phyloP scores from a whole-genome alignment of 148 eudicot species.

The Selenicereus undatus region DNA sequence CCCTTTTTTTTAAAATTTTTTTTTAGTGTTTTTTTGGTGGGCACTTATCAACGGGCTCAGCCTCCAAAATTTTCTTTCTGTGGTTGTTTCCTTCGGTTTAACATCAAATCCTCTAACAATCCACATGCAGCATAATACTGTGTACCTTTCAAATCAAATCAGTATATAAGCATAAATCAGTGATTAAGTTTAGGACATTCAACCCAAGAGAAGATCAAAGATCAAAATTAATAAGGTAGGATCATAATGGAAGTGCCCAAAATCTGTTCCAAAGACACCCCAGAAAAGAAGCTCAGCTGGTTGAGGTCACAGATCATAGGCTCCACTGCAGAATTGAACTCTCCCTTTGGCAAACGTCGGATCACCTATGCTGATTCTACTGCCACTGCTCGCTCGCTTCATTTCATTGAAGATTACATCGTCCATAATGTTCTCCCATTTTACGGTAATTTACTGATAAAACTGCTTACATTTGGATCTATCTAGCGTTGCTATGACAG shows the following conservation, averaged over 20 bases:
- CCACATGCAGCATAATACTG: no score
- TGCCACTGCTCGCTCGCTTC: constrained; percentile 57
- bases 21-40: no score
- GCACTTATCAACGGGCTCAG: no score
- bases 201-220: neutral
- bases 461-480: no score
- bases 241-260: constrained; percentile 19
- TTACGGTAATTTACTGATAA: constrained; percentile 36
- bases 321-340: constrained; percentile 27
- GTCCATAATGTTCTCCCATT: constrained; percentile 45
- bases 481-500: no score
- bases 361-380: constrained; percentile 67
- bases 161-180: no score
- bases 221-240: neutral
- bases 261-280: neutral
- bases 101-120: no score
- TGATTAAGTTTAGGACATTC: no score
- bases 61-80: no score
- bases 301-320: constrained; percentile 60
- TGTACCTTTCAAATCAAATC: no score
- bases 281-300: constrained; percentile 47
- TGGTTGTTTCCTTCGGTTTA: no score
- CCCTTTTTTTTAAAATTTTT: no score
- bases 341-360: constrained; percentile 56
- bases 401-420: constrained; percentile 51